These are phyloP conservation scores for Papiliotrema terrestris DNA, from an alignment of 1,284 basidiomycete genomes.

Conservation along the genomic window DNA sequence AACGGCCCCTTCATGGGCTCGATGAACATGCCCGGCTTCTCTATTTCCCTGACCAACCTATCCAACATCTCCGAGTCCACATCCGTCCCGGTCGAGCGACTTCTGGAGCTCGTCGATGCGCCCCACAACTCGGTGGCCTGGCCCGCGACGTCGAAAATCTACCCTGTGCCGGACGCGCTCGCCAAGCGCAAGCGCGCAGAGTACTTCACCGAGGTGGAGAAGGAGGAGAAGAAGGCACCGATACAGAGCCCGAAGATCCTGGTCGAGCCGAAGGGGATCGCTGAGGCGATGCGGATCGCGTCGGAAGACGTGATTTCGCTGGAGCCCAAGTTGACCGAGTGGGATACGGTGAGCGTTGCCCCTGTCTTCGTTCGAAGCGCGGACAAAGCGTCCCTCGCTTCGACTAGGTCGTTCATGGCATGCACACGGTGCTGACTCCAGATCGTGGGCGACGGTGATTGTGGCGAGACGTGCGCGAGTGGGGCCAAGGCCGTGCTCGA, in stretches of 20 bases:
- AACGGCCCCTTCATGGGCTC: slow-evolving; percentile 52
- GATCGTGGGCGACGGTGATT: slow-evolving; percentile 45
- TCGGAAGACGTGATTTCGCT: slow-evolving; percentile 37
- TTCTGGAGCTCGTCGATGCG: slow-evolving; percentile 51
- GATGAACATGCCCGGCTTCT: slow-evolving; percentile 54
- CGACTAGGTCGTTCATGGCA: too few species aligned
- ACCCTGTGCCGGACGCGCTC: slow-evolving; percentile 28
- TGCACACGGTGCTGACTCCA: slow-evolving; percentile 3
- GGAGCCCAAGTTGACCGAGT: slow-evolving; percentile 51
- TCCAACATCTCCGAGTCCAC: slow-evolving; percentile 40
- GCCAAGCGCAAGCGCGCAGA: slow-evolving; percentile 28
- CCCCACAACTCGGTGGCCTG: slow-evolving; percentile 50
- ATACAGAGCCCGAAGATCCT: slow-evolving; percentile 28
- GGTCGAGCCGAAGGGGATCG: slow-evolving; percentile 13
- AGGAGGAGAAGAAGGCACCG: slow-evolving; percentile 26
- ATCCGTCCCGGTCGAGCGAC: slow-evolving; percentile 20
- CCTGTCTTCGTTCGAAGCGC: background rate
- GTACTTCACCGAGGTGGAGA: slow-evolving; percentile 31
- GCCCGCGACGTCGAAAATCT: slow-evolving; percentile 44
- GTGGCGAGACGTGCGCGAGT: slow-evolving; percentile 45
- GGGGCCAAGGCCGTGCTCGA: slow-evolving; percentile 40
- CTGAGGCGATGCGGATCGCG: slow-evolving; percentile 27
- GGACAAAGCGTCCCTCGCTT: too few species aligned
- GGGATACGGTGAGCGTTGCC: slow-evolving; percentile 46
- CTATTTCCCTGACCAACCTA: slow-evolving; percentile 51